Base-by-base conservation (phyloP, 2,329 filamentous ascomycete genomes). In the Fusarium nisikadoi region DNA sequence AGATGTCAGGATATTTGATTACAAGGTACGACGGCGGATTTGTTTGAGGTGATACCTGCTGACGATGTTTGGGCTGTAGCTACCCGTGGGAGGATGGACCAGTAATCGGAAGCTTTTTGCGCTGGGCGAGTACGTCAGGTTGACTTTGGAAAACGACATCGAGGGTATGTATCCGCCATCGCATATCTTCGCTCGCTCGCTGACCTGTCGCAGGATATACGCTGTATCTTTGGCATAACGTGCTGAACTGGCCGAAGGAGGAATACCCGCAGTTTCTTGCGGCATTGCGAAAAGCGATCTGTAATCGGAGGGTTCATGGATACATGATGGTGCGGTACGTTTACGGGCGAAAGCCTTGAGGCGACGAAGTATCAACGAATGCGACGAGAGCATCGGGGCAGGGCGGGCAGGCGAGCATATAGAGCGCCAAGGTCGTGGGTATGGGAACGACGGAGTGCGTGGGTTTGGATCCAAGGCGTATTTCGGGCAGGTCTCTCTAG, bases 141-240 rank as follows among this genome's bases (percentile, higher is more conserved):
- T 73, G n/a, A 76, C 74, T 7, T 20, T 76, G 46, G 74, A 76
- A 43, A 76, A 76, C 19, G 74, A 76, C 43, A 52, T 76, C 9
- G 74, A 76, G 14, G 65, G 65, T 64, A 29, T 17, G 65, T 25
- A 19, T 43, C 17, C 25, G 8, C 14, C 49, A 12, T 41, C 6
- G 10, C 6, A 7, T 10, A 3, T 41, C 14, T n/a, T 31, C 36
- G 25, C 3, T 29, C 27, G 35, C 5, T n/a, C 17, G n/a, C 57
- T 68, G 10, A 69, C 36, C 2, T 23, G 35, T 12, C 19, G 14
- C 23, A 65, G 74, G 73, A 12, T 75, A 75, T 20, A 74, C 73
- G 8, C 31, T 62, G 7, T 62, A 70, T n/a, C 19, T 68, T 8
- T 75, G 73, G 73, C 56, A 72, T 23, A 57, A 76, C 19, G 50